phyloP scores from a whole-genome alignment of 2,329 filamentous ascomycete genomes.

The Diatrype stigma region DNA sequence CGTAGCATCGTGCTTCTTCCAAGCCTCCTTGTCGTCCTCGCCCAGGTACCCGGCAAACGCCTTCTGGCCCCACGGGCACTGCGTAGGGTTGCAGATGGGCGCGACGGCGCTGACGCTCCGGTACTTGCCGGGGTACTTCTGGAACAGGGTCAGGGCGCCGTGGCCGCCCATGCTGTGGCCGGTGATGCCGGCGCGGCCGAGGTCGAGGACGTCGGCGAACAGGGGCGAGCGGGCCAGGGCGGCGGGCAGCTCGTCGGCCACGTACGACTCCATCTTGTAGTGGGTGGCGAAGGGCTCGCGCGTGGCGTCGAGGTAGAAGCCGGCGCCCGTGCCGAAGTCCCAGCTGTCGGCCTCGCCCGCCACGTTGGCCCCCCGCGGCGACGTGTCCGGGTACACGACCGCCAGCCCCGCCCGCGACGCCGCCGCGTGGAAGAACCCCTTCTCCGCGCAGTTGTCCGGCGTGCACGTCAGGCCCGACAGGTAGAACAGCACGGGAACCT shows the following conservation, averaged over 20 bases:
- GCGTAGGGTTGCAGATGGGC: slow-evolving; percentile 80
- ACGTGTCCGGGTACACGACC: slow-evolving; percentile 93
- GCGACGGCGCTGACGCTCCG: slow-evolving; percentile 86
- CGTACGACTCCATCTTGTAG: slow-evolving; percentile 95
- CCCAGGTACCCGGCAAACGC: slow-evolving; percentile 91
- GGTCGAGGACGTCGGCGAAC: slow-evolving; percentile 67
- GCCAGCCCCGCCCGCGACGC: slow-evolving; percentile 80
- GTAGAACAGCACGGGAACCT: slow-evolving; percentile 85
- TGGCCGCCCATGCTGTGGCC: slow-evolving; percentile 98
- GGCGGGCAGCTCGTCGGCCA: slow-evolving; percentile 80
- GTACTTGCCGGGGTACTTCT: slow-evolving; percentile 88
- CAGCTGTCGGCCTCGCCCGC: slow-evolving; percentile 81
- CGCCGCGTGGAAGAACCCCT: slow-evolving; percentile 85
- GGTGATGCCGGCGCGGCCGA: slow-evolving; percentile 70
- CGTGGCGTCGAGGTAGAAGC: slow-evolving; percentile 91
- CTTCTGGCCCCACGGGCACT: slow-evolving; percentile 93
- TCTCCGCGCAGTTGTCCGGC: slow-evolving; percentile 76
- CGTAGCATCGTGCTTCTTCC: slow-evolving; percentile 88
- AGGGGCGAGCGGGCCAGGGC: slow-evolving; percentile 62
- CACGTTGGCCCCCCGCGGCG: slow-evolving; percentile 76
- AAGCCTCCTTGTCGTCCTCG: slow-evolving; percentile 64
- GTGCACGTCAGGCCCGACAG: slow-evolving; percentile 94
- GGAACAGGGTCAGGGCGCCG: slow-evolving; percentile 85
- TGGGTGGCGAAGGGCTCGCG: slow-evolving; percentile 66
- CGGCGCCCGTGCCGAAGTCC: slow-evolving; percentile 88